Conservation (phyloP, 768 basidiomycete species). For the Tricholoma terreum region DNA sequence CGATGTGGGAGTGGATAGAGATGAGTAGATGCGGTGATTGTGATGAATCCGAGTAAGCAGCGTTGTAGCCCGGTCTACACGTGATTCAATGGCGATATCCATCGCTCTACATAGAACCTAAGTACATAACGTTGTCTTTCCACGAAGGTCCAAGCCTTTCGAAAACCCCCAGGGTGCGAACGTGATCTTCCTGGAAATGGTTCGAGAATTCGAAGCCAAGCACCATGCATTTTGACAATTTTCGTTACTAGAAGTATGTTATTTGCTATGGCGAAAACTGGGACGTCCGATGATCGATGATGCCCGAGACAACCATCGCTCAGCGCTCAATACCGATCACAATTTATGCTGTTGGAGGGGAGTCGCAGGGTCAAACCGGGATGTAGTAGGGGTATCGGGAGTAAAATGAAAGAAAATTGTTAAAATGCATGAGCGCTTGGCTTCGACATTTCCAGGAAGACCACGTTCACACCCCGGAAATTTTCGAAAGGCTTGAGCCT, state of each 20-base stretch:
- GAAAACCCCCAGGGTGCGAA: neutral
- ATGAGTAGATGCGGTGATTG: neutral
- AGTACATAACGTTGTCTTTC: neutral
- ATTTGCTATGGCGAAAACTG: no score
- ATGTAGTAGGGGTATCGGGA: neutral
- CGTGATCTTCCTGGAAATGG: neutral
- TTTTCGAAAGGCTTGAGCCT: neutral
- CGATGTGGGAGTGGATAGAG: slow-evolving; percentile 6
- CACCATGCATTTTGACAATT: no score
- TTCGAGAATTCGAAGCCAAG: neutral
- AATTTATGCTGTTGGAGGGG: no score
- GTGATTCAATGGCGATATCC: slow-evolving; percentile 16
- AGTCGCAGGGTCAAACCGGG: neutral
- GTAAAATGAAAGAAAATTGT: neutral
- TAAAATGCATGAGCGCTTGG: neutral
- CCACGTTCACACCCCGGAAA: neutral
- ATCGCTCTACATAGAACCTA: no score
- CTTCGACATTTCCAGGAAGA: neutral
- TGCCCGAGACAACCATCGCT: neutral
- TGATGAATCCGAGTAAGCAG: slow-evolving; percentile 10
- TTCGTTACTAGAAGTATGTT: no score
- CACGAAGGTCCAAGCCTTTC: neutral
- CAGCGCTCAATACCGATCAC: no score
- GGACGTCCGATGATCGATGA: no score
- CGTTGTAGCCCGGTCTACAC: no score